Evolutionary conservation across 1,284 basidiomycete genomes (phyloP).

Genomic region (Boletus austroedulis): DNA sequence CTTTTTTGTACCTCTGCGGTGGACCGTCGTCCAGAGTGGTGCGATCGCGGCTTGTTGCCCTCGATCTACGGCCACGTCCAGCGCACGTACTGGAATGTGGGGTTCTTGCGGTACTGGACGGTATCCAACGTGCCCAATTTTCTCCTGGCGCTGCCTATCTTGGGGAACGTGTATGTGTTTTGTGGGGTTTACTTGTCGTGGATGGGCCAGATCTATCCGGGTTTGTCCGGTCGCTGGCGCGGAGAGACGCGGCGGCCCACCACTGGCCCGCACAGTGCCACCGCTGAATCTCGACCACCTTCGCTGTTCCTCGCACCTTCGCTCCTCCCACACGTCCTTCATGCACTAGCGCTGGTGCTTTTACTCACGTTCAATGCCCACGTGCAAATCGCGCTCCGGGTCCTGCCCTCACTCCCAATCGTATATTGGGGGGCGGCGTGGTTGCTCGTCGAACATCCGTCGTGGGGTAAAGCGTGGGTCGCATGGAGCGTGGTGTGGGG

Average conservation of each 20-base stretch:
- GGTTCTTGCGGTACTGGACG: conserved; percentile 87
- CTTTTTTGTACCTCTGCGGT: conserved; percentile 54
- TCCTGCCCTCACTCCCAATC: conserved; percentile 76
- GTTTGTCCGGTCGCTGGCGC: background rate
- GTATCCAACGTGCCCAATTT: conserved; percentile 85
- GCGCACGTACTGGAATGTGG: conserved; percentile 83
- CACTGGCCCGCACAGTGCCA: background rate
- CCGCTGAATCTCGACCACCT: background rate
- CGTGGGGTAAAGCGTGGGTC: conserved; percentile 57
- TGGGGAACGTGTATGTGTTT: conserved; percentile 48
- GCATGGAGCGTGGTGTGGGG: conserved; percentile 80
- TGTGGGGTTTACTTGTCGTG: conserved; percentile 38
- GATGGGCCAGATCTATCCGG: conserved; percentile 18
- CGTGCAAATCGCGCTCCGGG: conserved; percentile 86
- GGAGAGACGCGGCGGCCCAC: background rate
- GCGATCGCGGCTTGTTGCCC: conserved; percentile 50
- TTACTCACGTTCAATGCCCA: conserved; percentile 81
- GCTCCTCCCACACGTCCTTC: conserved; percentile 63
- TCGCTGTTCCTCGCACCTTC: conserved; percentile 38
- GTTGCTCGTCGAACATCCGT: conserved; percentile 50
- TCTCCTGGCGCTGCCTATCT: conserved; percentile 71
- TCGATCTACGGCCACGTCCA: conserved; percentile 86
- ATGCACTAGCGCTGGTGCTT: conserved; percentile 58
- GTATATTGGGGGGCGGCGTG: conserved; percentile 82
- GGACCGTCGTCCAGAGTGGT: conserved; percentile 54